Evolutionary conservation across 1,284 basidiomycete species (phyloP).

Genomic region (Cutaneotrichosporon cavernicola): DNA sequence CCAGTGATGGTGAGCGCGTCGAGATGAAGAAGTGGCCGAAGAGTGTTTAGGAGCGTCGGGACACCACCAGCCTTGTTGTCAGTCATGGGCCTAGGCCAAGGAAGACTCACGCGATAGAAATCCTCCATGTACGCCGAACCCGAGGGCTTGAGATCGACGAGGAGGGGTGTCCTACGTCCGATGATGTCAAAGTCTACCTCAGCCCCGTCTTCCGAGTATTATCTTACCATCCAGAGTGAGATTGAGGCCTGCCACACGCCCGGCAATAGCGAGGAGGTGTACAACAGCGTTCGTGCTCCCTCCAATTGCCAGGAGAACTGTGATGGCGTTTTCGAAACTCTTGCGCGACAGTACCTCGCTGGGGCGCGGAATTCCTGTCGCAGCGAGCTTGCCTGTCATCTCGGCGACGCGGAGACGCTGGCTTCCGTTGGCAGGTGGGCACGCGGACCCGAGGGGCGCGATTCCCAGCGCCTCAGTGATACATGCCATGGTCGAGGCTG

Average conservation of each 20-base stretch:
- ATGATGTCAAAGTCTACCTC: conserved; percentile 48
- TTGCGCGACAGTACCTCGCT: conserved; percentile 52
- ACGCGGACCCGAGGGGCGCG: conserved; percentile 45
- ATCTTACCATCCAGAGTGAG: conserved; percentile 45
- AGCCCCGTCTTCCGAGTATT: too few relatives aligned
- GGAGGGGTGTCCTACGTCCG: conserved; percentile 50
- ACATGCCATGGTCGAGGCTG: conserved; percentile 51
- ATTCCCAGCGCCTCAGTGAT: conserved; percentile 49
- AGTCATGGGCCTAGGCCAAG: not conserved
- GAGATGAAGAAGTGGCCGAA: conserved; percentile 39
- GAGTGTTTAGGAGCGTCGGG: conserved; percentile 40
- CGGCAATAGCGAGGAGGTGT: conserved; percentile 55
- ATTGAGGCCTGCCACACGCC: conserved; percentile 48
- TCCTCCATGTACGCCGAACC: conserved; percentile 56
- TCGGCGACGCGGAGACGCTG: conserved; percentile 49
- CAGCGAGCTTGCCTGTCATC: conserved; percentile 36
- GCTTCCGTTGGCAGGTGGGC: conserved; percentile 43
- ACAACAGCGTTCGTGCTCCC: conserved; percentile 56
- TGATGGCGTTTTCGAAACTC: conserved; percentile 56
- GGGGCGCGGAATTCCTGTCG: conserved; percentile 36
- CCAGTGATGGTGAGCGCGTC: conserved; percentile 49
- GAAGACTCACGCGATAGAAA: conserved; percentile 42
- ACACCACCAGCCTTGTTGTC: conserved; percentile 51
- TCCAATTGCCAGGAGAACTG: conserved; percentile 53
- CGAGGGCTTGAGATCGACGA: conserved; percentile 55